These are phyloP conservation scores for Delitschia confertaspora DNA, from an alignment of 495 filamentous ascomycete genomes.

Conservation along the genomic window DNA sequence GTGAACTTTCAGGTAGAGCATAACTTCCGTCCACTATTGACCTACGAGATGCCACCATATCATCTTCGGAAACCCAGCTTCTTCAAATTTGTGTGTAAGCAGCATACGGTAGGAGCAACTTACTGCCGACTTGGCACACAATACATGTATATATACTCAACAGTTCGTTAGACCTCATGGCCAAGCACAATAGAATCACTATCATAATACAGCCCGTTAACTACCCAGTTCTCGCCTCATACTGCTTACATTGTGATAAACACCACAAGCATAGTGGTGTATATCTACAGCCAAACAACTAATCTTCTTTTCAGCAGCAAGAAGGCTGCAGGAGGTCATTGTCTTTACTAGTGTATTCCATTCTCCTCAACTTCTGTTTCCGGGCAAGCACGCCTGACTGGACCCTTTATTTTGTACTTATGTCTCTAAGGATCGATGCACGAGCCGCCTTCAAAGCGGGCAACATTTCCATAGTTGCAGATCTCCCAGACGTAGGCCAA, in stretches of 20 bases:
- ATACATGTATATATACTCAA: too few relatives aligned
- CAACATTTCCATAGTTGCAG: conserved; percentile 33
- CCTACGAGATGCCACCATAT: conserved; percentile 18
- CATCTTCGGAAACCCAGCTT: conserved; percentile 25
- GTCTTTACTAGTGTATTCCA: conserved; percentile 33
- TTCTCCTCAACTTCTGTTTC: conserved; percentile 33
- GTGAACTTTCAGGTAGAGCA: conserved; percentile 31
- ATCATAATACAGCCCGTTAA: too few relatives aligned
- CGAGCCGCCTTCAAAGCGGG: conserved; percentile 15
- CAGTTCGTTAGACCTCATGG: too few relatives aligned
- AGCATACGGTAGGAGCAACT: too few relatives aligned
- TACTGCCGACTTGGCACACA: too few relatives aligned
- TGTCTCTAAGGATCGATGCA: conserved; percentile 31
- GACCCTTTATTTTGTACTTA: too few relatives aligned
- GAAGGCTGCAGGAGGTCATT: conserved; percentile 36
- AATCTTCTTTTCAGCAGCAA: conserved; percentile 35
- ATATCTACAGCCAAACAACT: conserved; percentile 30
- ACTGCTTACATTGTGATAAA: too few relatives aligned
- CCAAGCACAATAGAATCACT: too few relatives aligned
- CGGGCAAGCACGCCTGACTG: too few relatives aligned
- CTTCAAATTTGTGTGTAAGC: too few relatives aligned
- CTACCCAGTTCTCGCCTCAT: too few relatives aligned
- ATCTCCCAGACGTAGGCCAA: conserved; percentile 45
- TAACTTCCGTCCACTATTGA: conserved; percentile 30
- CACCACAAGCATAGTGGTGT: conserved; percentile 28